A percentile compares a stretch with the other conserved stretches of the same genome.
Evolutionary conservation across 2,329 filamentous ascomycete species (phyloP).

Genomic region (Ascochyta pisi): DNA sequence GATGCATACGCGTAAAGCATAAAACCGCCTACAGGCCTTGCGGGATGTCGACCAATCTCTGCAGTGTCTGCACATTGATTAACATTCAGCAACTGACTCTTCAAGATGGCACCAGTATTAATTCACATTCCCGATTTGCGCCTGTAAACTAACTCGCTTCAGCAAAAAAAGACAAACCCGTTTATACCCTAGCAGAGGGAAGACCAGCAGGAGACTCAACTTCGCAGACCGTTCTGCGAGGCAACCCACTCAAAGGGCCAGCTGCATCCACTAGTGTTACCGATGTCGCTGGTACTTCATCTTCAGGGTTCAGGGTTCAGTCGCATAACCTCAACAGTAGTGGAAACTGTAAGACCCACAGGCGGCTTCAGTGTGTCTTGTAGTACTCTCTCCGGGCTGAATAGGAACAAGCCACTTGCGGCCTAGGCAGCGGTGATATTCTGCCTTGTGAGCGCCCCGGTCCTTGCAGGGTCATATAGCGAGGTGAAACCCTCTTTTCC

Average conservation of each 20-base stretch:
- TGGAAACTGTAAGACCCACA: background rate
- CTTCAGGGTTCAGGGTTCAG: slow-evolving; percentile 2
- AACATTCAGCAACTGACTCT: background rate
- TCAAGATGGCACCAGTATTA: background rate
- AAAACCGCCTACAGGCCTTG: background rate
- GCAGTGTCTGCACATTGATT: background rate
- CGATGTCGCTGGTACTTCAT: slow-evolving; percentile 18
- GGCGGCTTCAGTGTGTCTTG: background rate
- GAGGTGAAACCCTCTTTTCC: background rate
- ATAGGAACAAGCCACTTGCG: background rate
- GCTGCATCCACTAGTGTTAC: slow-evolving; percentile 21
- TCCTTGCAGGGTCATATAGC: background rate
- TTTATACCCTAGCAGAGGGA: slow-evolving; percentile 9
- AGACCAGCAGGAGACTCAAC: slow-evolving; percentile 5
- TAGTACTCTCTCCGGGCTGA: background rate
- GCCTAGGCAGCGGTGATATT: background rate
- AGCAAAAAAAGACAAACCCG: slow-evolving; percentile 1
- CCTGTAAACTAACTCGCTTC: background rate
- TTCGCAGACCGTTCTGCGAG: slow-evolving; percentile 6
- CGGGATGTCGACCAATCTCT: background rate
- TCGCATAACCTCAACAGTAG: background rate
- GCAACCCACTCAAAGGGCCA: slow-evolving; percentile 18
- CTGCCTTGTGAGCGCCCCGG: background rate
- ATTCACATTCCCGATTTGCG: too few relatives aligned
- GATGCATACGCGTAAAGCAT: background rate